phyloP scores from a whole-genome alignment of 192 early-diverging fungal species.

The Coemansia sp. region DNA sequence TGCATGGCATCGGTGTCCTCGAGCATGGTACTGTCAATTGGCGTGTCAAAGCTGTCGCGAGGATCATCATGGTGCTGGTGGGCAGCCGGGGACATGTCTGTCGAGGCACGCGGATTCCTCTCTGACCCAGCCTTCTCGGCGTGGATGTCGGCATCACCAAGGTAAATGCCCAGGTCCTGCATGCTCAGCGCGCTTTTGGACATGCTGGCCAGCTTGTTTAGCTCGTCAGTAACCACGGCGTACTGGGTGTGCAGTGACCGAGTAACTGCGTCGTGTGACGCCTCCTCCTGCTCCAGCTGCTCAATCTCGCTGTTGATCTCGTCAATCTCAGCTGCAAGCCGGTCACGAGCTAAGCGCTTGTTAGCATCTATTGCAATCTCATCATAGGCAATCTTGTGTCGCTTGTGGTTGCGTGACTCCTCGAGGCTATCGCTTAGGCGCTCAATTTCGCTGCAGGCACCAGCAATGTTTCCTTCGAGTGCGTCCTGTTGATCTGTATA shows the following conservation, averaged over 20 bases:
- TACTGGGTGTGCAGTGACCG: conserved; percentile 37
- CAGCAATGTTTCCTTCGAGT: conserved; percentile 17
- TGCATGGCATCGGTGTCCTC: conserved; percentile 15
- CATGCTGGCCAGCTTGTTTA: conserved; percentile 34
- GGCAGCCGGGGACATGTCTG: conserved; percentile 29
- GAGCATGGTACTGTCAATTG: conserved; percentile 15
- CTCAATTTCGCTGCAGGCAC: conserved; percentile 10
- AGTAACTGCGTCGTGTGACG: conserved; percentile 20
- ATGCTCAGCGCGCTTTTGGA: conserved; percentile 43
- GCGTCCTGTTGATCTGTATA: conserved; percentile 18
- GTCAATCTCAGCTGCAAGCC: conserved; percentile 25
- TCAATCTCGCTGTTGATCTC: conserved; percentile 34
- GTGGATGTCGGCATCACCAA: conserved; percentile 26
- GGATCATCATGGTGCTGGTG: conserved; percentile 14
- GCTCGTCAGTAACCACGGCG: conserved; percentile 22
- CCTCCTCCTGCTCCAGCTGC: conserved; percentile 39
- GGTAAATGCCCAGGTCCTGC: conserved; percentile 45
- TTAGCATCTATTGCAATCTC: conserved; percentile 48
- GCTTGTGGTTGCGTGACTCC: conserved; percentile 47
- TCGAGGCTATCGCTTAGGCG: conserved; percentile 37
- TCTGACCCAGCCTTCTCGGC: conserved; percentile 23
- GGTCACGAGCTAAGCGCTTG: conserved; percentile 25
- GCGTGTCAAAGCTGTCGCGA: conserved; percentile 29
- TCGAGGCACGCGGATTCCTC: conserved; percentile 2
- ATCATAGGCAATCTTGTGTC: conserved; percentile 51